Evolutionary conservation across 305 asterid species (phyloP).

Genomic region (Fraxinus baroniana): DNA sequence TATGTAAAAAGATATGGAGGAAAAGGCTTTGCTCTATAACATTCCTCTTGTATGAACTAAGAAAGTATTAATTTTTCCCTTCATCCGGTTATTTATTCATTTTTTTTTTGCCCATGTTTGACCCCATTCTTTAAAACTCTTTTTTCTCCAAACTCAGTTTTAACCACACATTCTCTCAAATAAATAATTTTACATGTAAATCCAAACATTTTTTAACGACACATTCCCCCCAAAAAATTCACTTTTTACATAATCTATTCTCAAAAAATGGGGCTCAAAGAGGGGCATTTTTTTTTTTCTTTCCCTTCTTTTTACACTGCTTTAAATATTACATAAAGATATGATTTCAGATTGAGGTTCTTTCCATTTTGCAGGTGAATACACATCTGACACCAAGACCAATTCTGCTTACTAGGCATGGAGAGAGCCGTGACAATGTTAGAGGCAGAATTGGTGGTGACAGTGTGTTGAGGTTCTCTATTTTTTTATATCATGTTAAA

Average conservation of each 20-base stretch:
- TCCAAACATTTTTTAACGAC: neutral
- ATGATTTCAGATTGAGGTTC: constrained; percentile 18
- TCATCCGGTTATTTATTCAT: neutral
- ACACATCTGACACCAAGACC: constrained; percentile 99
- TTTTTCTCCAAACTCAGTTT: neutral
- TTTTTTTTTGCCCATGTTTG: neutral
- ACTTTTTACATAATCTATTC: neutral
- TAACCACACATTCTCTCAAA: neutral
- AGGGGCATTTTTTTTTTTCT: neutral
- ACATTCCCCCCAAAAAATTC: neutral
- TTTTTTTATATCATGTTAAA: neutral
- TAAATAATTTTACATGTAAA: neutral
- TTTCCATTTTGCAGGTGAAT: constrained; percentile 64
- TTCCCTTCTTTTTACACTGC: neutral
- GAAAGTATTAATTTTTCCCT: neutral
- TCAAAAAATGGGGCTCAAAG: neutral
- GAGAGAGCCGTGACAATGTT: constrained; percentile 93
- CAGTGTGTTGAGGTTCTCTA: constrained; percentile 73
- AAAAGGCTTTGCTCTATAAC: neutral
- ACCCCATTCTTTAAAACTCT: neutral
- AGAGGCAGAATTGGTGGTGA: constrained; percentile 99
- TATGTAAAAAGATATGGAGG: neutral
- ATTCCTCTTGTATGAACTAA: neutral
- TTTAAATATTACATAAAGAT: constrained; percentile 6
- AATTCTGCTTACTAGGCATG: constrained; percentile 95